phyloP scores from a whole-genome alignment of 83 land plant genomes.

The Larix sibirica region DNA sequence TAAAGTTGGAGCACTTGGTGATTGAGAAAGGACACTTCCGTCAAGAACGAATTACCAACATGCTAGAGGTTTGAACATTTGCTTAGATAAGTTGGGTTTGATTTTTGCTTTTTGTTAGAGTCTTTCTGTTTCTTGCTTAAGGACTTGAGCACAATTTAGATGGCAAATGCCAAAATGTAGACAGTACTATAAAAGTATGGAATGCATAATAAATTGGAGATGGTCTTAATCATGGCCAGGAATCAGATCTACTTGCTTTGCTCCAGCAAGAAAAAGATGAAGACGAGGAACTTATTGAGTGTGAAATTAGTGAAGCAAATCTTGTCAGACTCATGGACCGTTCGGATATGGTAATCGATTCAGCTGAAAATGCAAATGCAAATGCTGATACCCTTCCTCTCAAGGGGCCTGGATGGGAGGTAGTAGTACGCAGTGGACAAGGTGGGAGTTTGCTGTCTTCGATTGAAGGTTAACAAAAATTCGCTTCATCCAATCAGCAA shows the following conservation, averaged over 20 bases:
- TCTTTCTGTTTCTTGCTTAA: conserved; percentile 3
- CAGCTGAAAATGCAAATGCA: conserved; percentile 9
- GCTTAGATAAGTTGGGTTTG: not conserved
- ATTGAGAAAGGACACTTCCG: conserved; percentile 83
- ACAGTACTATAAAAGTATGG: not conserved
- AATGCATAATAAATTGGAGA: not conserved
- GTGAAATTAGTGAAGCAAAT: conserved; percentile 83
- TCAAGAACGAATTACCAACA: conserved; percentile 44
- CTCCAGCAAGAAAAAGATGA: conserved; percentile 64
- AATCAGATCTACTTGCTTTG: conserved; percentile 75
- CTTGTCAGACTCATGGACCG: conserved; percentile 70
- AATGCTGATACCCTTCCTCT: conserved; percentile 35
- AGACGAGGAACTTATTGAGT: conserved; percentile 83
- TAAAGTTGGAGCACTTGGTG: conserved; percentile 81
- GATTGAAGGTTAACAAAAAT: conserved; percentile 47
- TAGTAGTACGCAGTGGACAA: conserved; percentile 58
- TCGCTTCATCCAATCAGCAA: not conserved
- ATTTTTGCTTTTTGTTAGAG: conserved; percentile 9
- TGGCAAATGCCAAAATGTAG: not conserved
- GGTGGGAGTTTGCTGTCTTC: conserved; percentile 75
- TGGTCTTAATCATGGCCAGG: conserved; percentile 40
- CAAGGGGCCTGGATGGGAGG: conserved; percentile 97
- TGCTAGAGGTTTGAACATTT: conserved; percentile 30
- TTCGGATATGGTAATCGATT: conserved; percentile 42
- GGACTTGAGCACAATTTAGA: not conserved